Evolutionary conservation across 257 asterid species (phyloP), one percentile per base, ranked within the genome.

Genomic region (Paraleonurus japonicus): DNA sequence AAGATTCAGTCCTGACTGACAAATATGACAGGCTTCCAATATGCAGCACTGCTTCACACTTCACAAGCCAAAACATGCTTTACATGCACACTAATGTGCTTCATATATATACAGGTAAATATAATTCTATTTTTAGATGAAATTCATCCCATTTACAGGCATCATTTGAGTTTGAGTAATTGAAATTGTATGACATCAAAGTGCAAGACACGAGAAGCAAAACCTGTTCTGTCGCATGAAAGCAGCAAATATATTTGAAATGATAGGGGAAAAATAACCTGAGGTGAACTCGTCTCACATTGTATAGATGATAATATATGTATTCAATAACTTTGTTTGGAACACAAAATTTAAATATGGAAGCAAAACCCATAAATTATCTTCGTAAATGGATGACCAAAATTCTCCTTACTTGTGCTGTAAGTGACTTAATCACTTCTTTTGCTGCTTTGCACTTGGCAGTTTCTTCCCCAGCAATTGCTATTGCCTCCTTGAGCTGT

Each of bases 401-500:
- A 62, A 28, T 33, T 65, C 8, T 22, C 75, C 88, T 82, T 85
- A 90, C 98, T 84, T 92, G 97, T 67, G 97, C 88, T 72, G 97
- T 92, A 33, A 92, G 95, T 23, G 97, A 88, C 84, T 88, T 92
- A 81, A 92, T 92, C 71, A 92, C 98, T 88, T 92, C 98, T 86
- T 92, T 92, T 16, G 98, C 98, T 11, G 96, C 97, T 85, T 90
- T 92, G 89, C 98, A 88, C 78, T 92, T 92, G 47, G 93, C 90
- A 79, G 90, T 87, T 87, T 92, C 98, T 73, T 92, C 98, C 79
- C 95, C 97, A 10, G 95, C 98, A 81, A 88, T 81, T 63, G 87
- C 72, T 61, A 86, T 85, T 65, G 97, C 93, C 72, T 92, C 98
- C 84, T 88, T 88, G 78, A 92, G 85, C 81, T 90, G 96, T 67